Percentiles rank a stretch among this genome's conserved stretches.
Conservation (phyloP, 352 stramenopile species). For the Phytophthora ramorum region DNA sequence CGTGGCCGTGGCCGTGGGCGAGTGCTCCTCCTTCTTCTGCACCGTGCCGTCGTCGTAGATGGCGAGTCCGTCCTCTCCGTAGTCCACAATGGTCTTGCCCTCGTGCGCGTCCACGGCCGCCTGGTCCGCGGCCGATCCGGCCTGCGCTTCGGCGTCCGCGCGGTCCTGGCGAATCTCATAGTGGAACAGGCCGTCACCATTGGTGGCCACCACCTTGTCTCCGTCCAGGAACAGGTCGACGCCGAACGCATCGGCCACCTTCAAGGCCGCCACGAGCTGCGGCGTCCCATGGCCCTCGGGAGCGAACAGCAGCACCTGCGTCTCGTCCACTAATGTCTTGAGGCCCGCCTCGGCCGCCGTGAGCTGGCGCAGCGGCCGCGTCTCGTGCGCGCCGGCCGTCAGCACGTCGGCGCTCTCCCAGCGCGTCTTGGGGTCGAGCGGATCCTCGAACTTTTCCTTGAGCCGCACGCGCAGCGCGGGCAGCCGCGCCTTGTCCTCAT, state of each 20-base stretch:
- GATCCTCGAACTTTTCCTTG: slow-evolving; percentile 59
- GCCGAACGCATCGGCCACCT: slow-evolving; percentile 52
- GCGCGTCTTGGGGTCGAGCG: slow-evolving; percentile 56
- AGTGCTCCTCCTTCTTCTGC: slow-evolving; percentile 63
- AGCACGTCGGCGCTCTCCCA: slow-evolving; percentile 69
- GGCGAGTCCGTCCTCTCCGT: slow-evolving; percentile 97
- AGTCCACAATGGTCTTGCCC: slow-evolving; percentile 95
- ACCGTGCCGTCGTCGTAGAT: slow-evolving; percentile 96
- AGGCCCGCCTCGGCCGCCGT: slow-evolving; percentile 44
- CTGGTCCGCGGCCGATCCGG: slow-evolving; percentile 34
- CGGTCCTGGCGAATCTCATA: slow-evolving; percentile 85
- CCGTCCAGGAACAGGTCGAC: slow-evolving; percentile 74
- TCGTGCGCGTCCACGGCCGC: slow-evolving; percentile 74
- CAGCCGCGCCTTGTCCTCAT: slow-evolving; percentile 34
- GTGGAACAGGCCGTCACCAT: slow-evolving; percentile 73
- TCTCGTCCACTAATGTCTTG: slow-evolving; percentile 24
- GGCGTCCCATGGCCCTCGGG: slow-evolving; percentile 18
- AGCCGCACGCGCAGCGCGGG: slow-evolving; percentile 68
- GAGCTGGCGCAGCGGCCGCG: slow-evolving; percentile 47
- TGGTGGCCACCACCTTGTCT: slow-evolving; percentile 70
- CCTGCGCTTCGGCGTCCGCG: slow-evolving; percentile 25
- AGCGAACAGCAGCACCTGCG: slow-evolving; percentile 48
- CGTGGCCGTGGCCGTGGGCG: slow-evolving; percentile 12
- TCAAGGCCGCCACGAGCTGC: slow-evolving; percentile 59
- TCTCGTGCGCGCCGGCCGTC: slow-evolving; percentile 34